These are phyloP conservation scores for Fusarium nelsonii DNA, from an alignment of 2,329 filamentous ascomycete genomes.

Conservation along the genomic window DNA sequence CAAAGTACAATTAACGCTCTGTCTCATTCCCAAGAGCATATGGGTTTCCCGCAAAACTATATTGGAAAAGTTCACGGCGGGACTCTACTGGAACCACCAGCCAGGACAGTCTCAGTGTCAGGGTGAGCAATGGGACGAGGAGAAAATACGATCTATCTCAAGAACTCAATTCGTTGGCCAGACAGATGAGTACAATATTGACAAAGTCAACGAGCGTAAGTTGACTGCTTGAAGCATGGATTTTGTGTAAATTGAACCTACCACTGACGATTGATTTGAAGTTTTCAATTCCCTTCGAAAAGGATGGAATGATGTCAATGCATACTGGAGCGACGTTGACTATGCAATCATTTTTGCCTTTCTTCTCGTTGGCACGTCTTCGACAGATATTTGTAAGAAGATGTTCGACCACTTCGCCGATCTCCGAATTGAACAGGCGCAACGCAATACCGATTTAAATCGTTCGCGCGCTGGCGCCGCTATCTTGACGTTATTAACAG, in stretches of 20 bases:
- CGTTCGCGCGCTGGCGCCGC: constrained; percentile 18
- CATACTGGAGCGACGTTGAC: constrained; percentile 27
- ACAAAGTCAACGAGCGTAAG: constrained; percentile 1
- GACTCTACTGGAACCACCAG: constrained; percentile 17
- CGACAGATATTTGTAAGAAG: constrained; percentile 5
- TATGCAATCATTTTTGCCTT: constrained; percentile 15
- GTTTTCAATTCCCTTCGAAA: constrained; percentile 9
- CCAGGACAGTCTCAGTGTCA: background rate
- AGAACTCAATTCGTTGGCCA: constrained; percentile 13
- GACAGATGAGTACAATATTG: background rate
- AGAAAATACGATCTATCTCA: constrained; percentile 3
- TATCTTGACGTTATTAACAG: constrained; percentile 3
- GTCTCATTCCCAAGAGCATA: constrained; percentile 11
- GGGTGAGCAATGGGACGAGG: constrained; percentile 7
- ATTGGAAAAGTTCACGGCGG: constrained; percentile 10
- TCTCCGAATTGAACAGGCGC: constrained; percentile 10
- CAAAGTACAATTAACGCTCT: constrained; percentile 13
- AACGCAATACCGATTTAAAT: constrained; percentile 5
- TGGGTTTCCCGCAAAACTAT: constrained; percentile 22
- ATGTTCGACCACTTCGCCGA: constrained; percentile 19
- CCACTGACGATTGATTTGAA: background rate
- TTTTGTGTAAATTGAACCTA: rapidly evolving
- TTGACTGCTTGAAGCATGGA: rapidly evolving
- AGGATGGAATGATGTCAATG: constrained; percentile 17
- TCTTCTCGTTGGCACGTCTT: constrained; percentile 9